phyloP scores from a whole-genome alignment of 2,329 filamentous ascomycete genomes.

The Paecilomyces fulvus region DNA sequence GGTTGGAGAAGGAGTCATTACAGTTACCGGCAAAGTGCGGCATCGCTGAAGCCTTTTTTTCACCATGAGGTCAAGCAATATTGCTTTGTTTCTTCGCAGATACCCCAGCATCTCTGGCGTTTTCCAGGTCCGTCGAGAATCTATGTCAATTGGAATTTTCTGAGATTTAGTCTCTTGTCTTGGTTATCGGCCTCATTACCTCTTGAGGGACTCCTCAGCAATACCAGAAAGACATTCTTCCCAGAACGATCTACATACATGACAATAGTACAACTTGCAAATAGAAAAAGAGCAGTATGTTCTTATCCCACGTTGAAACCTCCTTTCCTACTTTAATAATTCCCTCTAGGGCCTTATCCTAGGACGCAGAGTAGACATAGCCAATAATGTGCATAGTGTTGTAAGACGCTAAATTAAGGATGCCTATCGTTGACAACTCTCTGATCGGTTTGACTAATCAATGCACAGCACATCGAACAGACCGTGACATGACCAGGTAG shows the following conservation, averaged over 20 bases:
- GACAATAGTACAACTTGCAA: neutral
- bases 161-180: neutral
- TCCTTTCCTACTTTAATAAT: no score
- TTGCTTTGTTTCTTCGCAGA: neutral
- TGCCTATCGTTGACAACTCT: no score
- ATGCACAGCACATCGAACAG: no score
- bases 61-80: neutral
- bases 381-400: no score
- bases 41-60: constrained; percentile 11
- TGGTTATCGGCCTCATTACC: neutral
- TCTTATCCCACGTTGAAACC: no score
- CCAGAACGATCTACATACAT: neutral
- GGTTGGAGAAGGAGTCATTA: constrained; percentile 60
- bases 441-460: no score
- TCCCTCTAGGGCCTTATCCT: no score
- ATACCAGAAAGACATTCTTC: neutral
- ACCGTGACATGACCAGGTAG: no score
- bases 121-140: neutral
- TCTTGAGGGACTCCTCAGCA: neutral
- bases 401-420: no score
- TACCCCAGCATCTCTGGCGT: neutral
- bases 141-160: neutral
- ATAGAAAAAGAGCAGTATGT: neutral
- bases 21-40: constrained; percentile 53
- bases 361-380: no score